Evolutionary conservation across 148 eudicot species (phyloP), one percentile per base, ranked within the genome.

Genomic region (Rhododendron molle): DNA sequence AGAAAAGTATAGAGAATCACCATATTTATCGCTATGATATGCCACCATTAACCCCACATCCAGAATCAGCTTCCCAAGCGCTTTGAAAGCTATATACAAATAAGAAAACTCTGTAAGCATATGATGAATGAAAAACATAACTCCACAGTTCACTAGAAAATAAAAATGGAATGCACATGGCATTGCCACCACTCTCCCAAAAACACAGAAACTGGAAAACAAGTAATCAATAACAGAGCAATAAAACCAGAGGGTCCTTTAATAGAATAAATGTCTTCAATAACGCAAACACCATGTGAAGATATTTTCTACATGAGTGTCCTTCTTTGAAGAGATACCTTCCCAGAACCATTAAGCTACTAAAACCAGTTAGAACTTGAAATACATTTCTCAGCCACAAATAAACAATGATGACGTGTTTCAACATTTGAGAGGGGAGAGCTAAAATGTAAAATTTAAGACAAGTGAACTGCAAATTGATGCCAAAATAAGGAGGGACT

Each of bases 11-110:
- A 11, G 5, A 84, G 71, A 80, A 85, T 79, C 90, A 96, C 99
- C 97, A 85, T 93, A 96, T 85, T 80, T 90, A 91, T 96, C 99
- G 78, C 99, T 95, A 78, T 96, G 98, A 91, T 91, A 90, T 78
- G 99, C 99, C 67, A 96, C 90, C 91, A 96, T 86, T 86, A 92
- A 88, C 44, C 99, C 98, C 50, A 96, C 94, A 88, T 96, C 95
- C 72, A 94, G 91, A 88, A 96, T 94, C 90, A 96, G 88, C 92
- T 89, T 91, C 87, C 99, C 99, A 87, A 96, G 92, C 84, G 96
- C 92, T 90, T 96, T 96, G 69, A 96, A 96, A 60, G 96, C 99
- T 96, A 89, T 88, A 83, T 21, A 84, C n/a, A 30, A 32, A 80
- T 21, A 72, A 83, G 32, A 47, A 85, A 69, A 30, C 32, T 84